Evolutionary conservation across 2,329 filamentous ascomycete species (phyloP).

Genomic region (Colletotrichum caudatum): DNA sequence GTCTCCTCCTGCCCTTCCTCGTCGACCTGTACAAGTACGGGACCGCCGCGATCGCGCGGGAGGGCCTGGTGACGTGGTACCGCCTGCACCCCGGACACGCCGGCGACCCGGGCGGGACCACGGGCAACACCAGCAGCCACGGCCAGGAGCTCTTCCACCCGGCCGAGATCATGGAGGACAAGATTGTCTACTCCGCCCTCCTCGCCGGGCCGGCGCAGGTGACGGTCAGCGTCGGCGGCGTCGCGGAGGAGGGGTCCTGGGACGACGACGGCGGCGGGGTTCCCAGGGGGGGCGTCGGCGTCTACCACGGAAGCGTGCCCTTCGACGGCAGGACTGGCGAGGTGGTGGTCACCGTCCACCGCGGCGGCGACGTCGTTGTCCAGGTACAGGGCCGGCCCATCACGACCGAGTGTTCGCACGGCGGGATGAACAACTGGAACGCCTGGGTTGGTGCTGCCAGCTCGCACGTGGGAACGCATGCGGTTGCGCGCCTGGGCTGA

Average conservation of each 20-base stretch:
- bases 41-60: slow-evolving; percentile 44
- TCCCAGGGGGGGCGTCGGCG: slow-evolving; percentile 46
- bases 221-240: slow-evolving; percentile 48
- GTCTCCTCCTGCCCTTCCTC: slow-evolving; percentile 56
- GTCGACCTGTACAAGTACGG: slow-evolving; percentile 52
- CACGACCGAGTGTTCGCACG: slow-evolving; percentile 26
- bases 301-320: slow-evolving; percentile 49
- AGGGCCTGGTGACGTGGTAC: slow-evolving; percentile 49
- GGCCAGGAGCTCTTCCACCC: slow-evolving; percentile 45
- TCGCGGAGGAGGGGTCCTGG: slow-evolving; percentile 42
- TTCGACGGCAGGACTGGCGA: slow-evolving; percentile 45
- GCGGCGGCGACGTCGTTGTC: slow-evolving; percentile 16
- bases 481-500: slow-evolving; percentile 27
- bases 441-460: slow-evolving; percentile 34
- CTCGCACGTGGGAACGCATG: slow-evolving; percentile 9
- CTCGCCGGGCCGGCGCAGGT: slow-evolving; percentile 45
- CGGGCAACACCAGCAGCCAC: slow-evolving; percentile 47
- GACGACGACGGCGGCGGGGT: slow-evolving; percentile 37
- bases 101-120: slow-evolving; percentile 46
- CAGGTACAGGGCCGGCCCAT: slow-evolving; percentile 36
- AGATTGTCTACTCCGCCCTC: slow-evolving; percentile 46
- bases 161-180: slow-evolving; percentile 42
- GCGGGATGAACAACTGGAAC: slow-evolving; percentile 42
- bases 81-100: slow-evolving; percentile 40
- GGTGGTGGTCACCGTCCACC: slow-evolving; percentile 43